These are phyloP conservation scores for Penicillium ochrochloron DNA, from an alignment of 495 filamentous ascomycete genomes.

Conservation along the genomic window DNA sequence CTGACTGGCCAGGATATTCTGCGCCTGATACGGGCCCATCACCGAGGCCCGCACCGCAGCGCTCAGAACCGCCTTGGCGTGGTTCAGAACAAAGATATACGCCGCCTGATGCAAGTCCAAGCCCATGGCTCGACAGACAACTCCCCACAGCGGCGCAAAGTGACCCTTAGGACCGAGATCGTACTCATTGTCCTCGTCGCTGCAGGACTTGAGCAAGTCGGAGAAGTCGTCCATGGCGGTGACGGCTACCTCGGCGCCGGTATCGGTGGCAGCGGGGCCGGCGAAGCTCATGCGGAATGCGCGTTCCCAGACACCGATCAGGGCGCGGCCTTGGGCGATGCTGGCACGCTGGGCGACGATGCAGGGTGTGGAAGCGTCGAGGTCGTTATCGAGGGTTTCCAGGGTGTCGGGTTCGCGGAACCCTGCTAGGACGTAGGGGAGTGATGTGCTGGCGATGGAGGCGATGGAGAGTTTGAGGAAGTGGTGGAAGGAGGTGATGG, in stretches of 20 bases:
- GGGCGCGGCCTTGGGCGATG: conserved; percentile 79
- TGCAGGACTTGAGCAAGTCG: conserved; percentile 41
- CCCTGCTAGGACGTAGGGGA: conserved; percentile 84
- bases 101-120: conserved; percentile 67
- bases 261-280: background rate
- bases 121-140: conserved; percentile 65
- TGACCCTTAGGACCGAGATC: conserved; percentile 61
- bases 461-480: conserved; percentile 82
- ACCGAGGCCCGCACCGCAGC: conserved; percentile 88
- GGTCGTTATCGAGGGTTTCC: conserved; percentile 73
- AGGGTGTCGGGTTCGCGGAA: conserved; percentile 64
- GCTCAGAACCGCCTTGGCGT: conserved; percentile 85
- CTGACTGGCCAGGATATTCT: conserved; percentile 74
- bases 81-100: conserved; percentile 85
- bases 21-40: conserved; percentile 91
- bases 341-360: conserved; percentile 85
- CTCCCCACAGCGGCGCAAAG: conserved; percentile 80
- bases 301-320: conserved; percentile 88
- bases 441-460: conserved; percentile 75
- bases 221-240: conserved; percentile 44
- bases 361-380: conserved; percentile 86
- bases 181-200: conserved; percentile 33
- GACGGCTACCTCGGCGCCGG: conserved; percentile 32
- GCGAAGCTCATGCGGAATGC: conserved; percentile 57
- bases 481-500: conserved; percentile 59